Conservation (phyloP, 2,329 filamentous ascomycete genomes). For the Monosporascus ibericus region DNA sequence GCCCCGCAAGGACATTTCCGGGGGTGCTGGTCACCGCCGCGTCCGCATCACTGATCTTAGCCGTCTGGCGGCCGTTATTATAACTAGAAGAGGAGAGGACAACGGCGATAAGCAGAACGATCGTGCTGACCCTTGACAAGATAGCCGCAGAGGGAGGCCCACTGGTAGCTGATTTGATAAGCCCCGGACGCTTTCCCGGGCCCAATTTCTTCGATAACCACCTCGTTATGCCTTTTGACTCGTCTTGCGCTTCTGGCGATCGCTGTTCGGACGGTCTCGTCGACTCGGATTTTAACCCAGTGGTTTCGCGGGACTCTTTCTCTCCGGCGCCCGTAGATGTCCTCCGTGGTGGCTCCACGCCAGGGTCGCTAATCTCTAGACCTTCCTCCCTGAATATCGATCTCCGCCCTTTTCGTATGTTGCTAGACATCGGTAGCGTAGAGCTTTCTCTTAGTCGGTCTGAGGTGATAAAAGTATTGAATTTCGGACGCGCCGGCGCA, state of each 20-base stretch:
- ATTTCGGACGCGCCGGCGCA: constrained; percentile 33
- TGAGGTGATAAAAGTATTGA: constrained; percentile 44
- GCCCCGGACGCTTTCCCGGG: constrained; percentile 31
- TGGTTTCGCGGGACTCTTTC: constrained; percentile 25
- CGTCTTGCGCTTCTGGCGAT: constrained; percentile 12
- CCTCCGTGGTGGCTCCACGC: constrained; percentile 15
- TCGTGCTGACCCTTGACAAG: constrained; percentile 39
- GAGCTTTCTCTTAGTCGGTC: constrained; percentile 46
- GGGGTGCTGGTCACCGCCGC: constrained; percentile 37
- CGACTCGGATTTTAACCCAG: constrained; percentile 17
- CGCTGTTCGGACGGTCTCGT: constrained; percentile 23
- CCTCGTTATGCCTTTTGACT: constrained; percentile 14
- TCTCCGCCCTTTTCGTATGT: constrained; percentile 42
- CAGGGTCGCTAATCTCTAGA: constrained; percentile 29
- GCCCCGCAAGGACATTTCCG: constrained; percentile 27
- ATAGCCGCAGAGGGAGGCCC: constrained; percentile 34
- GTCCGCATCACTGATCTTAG: constrained; percentile 37
- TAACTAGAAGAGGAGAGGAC: constrained; percentile 42
- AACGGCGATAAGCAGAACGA: constrained; percentile 44
- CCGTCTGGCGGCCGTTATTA: constrained; percentile 32
- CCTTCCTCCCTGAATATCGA: constrained; percentile 49
- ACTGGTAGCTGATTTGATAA: constrained; percentile 36
- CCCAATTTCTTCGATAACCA: constrained; percentile 39
- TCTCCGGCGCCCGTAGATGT: constrained; percentile 20
- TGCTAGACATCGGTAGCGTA: constrained; percentile 35